A percentile compares a stretch with the other conserved stretches of the same genome.
Conservation (phyloP, 495 filamentous ascomycete genomes). For the Daldinia vernicosa region DNA sequence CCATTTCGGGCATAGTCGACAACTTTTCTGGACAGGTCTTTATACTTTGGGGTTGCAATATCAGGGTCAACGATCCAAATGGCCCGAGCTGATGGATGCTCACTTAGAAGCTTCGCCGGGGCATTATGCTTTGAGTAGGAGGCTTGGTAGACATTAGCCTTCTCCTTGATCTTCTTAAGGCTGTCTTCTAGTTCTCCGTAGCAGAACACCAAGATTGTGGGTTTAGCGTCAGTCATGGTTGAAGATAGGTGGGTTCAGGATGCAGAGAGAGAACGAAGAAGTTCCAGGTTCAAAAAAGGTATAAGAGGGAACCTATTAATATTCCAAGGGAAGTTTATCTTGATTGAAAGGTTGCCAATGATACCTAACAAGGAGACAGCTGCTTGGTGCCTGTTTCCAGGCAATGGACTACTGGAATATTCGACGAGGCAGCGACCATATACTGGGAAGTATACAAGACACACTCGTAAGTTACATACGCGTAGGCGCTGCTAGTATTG, state of each 20-base stretch:
- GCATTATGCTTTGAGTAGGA: background rate
- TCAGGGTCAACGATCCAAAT: slow-evolving; percentile 7
- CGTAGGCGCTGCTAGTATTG: no score
- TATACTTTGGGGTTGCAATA: background rate
- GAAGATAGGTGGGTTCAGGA: background rate
- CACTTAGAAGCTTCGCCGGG: background rate
- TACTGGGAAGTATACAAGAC: background rate
- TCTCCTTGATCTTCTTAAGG: slow-evolving; percentile 7
- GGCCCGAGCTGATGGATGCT: background rate
- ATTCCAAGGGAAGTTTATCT: background rate
- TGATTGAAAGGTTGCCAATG: background rate
- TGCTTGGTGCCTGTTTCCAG: background rate
- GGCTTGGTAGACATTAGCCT: slow-evolving; percentile 1
- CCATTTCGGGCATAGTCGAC: background rate
- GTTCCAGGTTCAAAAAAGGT: no score
- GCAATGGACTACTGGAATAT: no score
- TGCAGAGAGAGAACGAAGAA: background rate
- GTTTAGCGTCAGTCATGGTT: background rate
- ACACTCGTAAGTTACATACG: no score
- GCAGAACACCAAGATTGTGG: slow-evolving; percentile 1
- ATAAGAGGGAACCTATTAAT: no score
- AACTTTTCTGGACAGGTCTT: background rate
- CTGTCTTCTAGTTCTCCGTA: background rate
- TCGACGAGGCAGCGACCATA: background rate
- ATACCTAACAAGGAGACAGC: background rate